These are phyloP conservation scores for Grosmannia huntii DNA, from an alignment of 2,329 filamentous ascomycete genomes.

Conservation along the genomic window DNA sequence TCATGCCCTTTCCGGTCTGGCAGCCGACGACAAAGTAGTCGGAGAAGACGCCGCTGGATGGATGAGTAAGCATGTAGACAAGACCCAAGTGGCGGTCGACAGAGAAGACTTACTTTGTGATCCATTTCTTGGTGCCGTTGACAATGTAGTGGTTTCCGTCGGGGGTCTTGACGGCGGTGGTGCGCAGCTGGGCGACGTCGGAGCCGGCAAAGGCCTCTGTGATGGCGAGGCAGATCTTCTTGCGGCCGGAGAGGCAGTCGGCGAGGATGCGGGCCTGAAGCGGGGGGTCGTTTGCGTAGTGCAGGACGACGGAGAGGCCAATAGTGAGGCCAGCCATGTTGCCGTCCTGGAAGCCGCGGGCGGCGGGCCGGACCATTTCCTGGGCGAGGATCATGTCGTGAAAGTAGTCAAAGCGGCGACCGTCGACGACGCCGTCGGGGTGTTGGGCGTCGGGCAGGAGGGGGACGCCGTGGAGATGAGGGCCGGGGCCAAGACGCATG, in stretches of 20 bases:
- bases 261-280: conserved; percentile 55
- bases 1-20: conserved; percentile 66
- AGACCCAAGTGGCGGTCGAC: not conserved
- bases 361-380: conserved; percentile 58
- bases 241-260: conserved; percentile 66
- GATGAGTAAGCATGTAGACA: conserved; percentile 18
- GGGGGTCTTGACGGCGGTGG: conserved; percentile 62
- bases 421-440: conserved; percentile 51
- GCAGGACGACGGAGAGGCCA: conserved; percentile 63
- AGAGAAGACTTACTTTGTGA: conserved; percentile 47
- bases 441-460: conserved; percentile 30
- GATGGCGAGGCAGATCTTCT: conserved; percentile 81
- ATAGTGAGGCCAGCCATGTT: conserved; percentile 84
- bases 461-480: conserved; percentile 61
- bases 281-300: conserved; percentile 58
- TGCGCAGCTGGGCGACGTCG: conserved; percentile 68
- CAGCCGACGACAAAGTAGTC: conserved; percentile 79
- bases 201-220: conserved; percentile 80
- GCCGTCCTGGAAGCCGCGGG: conserved; percentile 73
- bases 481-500: conserved; percentile 73
- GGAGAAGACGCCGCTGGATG: conserved; percentile 40
- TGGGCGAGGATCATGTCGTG: conserved; percentile 68
- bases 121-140: conserved; percentile 75
- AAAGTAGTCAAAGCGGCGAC: conserved; percentile 78
- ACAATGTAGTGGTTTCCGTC: conserved; percentile 63